These are phyloP conservation scores for Lotus japonicus DNA, from an alignment of 306 rosid genomes.

Conservation along the genomic window DNA sequence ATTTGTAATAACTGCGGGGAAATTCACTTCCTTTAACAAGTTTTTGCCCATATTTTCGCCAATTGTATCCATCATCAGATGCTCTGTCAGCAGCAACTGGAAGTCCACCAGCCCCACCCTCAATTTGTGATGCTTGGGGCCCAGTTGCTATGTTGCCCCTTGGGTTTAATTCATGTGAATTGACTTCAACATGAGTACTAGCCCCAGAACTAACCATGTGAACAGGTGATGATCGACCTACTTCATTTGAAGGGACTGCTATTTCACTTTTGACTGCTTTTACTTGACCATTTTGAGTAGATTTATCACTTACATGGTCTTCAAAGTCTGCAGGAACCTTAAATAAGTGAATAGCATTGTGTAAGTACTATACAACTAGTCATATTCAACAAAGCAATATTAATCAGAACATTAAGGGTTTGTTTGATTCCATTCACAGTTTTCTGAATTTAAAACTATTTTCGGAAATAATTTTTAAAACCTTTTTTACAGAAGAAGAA, in stretches of 20 bases:
- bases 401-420: neutral
- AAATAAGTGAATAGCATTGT: constrained; percentile 38
- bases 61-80: constrained; percentile 95
- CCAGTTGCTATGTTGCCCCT: constrained; percentile 39
- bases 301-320: constrained; percentile 39
- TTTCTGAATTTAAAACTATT: too few relatives aligned
- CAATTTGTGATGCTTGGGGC: constrained; percentile 59
- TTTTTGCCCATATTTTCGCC: constrained; percentile 98
- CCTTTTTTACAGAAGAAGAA: too few relatives aligned
- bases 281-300: constrained; percentile 46
- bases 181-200: constrained; percentile 50
- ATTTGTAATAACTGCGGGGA: constrained; percentile 98
- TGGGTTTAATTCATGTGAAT: constrained; percentile 53
- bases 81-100: constrained; percentile 46
- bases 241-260: constrained; percentile 54
- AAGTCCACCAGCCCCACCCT: constrained; percentile 52
- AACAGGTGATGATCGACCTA: constrained; percentile 50
- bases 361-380: constrained; percentile 21
- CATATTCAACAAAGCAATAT: constrained; percentile 6
- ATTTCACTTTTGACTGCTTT: constrained; percentile 60
- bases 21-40: constrained; percentile 97
- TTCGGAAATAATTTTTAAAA: too few relatives aligned
- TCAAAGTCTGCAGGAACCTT: constrained; percentile 60
- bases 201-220: constrained; percentile 46
- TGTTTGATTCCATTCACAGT: too few relatives aligned